Evolutionary conservation across 352 stramenopile species (phyloP), one percentile per base, ranked within the genome.

Genomic region (Phytophthora podocarpi): DNA sequence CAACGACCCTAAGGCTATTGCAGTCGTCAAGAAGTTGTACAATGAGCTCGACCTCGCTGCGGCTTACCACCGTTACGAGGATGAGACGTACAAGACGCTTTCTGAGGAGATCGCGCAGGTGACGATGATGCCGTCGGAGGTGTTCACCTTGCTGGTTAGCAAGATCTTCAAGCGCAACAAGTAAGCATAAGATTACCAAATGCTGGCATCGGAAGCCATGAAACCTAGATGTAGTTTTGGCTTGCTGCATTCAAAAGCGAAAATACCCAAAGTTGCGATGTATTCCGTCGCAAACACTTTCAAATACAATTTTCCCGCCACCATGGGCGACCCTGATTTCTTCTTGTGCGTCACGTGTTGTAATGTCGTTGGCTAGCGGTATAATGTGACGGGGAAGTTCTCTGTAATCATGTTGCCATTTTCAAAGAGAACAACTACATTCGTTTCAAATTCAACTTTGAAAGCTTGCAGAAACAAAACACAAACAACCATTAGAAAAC

Each of bases 91-190:
- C 79, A 76, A 80, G 54, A 67, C 89, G 41, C 74, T 98, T n/a
- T 77, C 84, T 32, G 64, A 81, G 18, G 73, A 80, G 41, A 97
- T 98, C 58, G 79, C 78, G 52, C 73, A 86, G 36, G 78, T 97
- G 37, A 88, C 70, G 60, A 74, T 83, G 49, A 94, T 97, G 78
- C 96, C 93, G 26, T 87, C 82, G 36, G 86, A 96, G 24, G 86
- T 98, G 37, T 99, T 98, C 78, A 87, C 93, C 28, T 83, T 95
- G 60, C 83, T 99, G 27, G 76, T 98, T 32, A 89, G 76, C 48
- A 98, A 98, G 78, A 98, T 98, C 74, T 98, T 98, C 87, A 98
- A 98, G 77, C 91, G 96, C 61, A 90, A 85, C 59, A 98, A 98
- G 80, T 98, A 86, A 88, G 27, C 18, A 5, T 28, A 12, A 21